Evolutionary conservation across 352 stramenopile species (phyloP), one percentile per base, ranked within the genome.

Genomic region (Phytophthora sansomeana): DNA sequence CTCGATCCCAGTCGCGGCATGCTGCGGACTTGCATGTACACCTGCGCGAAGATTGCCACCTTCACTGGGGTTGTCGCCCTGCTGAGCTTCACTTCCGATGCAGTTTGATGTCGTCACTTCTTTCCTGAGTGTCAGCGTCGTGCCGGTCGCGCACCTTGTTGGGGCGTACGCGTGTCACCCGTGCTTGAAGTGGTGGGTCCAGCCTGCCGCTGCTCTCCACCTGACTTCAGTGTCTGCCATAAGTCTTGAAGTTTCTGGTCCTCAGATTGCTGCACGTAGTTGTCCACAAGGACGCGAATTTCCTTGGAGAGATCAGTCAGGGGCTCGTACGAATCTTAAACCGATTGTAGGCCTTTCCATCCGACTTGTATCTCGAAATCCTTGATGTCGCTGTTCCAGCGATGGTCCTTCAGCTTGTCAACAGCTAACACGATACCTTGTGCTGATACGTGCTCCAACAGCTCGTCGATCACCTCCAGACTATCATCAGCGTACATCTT

Each of bases 401-500:
- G 19, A 48, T 48, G 41, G 14, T 1, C 41, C 6, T 48, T 48
- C 5, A 48, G 19, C 19, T 29, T 29, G n/a, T 48, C 41, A 13
- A 48, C 19, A 48, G 41, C 41, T 5, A 48, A 17, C 1, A 48
- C 19, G 41, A 48, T 48, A 6, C 41, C 41, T 48, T 41, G 35
- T 16, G 35, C 35, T n/a, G 35, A 41, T n/a, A 41, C 13, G 35
- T 41, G 35, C 16, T 41, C 35, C 13, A 41, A 11, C 13, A 41
- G 16, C 35, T 41, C 35, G 35, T 41, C 35, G 3, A 11, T 41
- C 13, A 41, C 35, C 13, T 41, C 35, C 35, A 41, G 13, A n/a
- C 35, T 48, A 17, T 48, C 41, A 29, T 48, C 41, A 29, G 41
- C 41, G 41, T 48, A 48, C n/a, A 48, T 29, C 14, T 48, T 48